Conservation (phyloP, 2,329 filamentous ascomycete genomes). For the Nakataea oryzae region DNA sequence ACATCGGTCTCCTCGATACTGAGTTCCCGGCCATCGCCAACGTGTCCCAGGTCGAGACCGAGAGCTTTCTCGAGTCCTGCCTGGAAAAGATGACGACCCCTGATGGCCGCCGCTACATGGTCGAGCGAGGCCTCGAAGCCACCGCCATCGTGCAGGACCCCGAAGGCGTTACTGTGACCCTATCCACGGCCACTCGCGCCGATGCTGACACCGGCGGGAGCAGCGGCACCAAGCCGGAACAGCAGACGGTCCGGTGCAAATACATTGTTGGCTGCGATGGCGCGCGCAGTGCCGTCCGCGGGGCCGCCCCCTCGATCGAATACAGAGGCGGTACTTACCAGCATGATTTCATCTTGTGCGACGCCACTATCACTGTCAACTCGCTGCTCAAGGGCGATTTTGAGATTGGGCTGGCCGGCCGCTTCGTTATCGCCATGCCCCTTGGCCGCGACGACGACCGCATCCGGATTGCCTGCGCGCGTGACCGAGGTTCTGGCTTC, state of each 20-base stretch:
- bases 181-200: constrained; percentile 4
- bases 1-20: constrained; percentile 7
- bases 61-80: constrained; percentile 9
- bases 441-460: constrained; percentile 11
- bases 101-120: constrained; percentile 3
- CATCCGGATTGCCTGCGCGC: constrained; percentile 2
- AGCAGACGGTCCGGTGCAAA: constrained; percentile 13
- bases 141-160: constrained; percentile 6
- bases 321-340: constrained; percentile 32
- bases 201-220: neutral
- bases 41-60: constrained; percentile 14
- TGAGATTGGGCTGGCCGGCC: constrained; percentile 16
- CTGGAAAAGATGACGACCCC: neutral
- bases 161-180: constrained; percentile 11
- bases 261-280: constrained; percentile 37
- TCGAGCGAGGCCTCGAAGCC: constrained; percentile 12
- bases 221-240: neutral
- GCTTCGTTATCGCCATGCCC: constrained; percentile 25
- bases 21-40: constrained; percentile 12
- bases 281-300: constrained; percentile 29
- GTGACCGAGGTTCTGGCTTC: constrained; percentile 7
- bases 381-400: constrained; percentile 7
- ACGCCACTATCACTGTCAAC: constrained; percentile 20
- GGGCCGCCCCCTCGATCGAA: constrained; percentile 19
- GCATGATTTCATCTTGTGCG: constrained; percentile 33